Evolutionary conservation across 805 yeast species (phyloP), one percentile per base, ranked within the genome.

Genomic region (Yamadazyma olivae): DNA sequence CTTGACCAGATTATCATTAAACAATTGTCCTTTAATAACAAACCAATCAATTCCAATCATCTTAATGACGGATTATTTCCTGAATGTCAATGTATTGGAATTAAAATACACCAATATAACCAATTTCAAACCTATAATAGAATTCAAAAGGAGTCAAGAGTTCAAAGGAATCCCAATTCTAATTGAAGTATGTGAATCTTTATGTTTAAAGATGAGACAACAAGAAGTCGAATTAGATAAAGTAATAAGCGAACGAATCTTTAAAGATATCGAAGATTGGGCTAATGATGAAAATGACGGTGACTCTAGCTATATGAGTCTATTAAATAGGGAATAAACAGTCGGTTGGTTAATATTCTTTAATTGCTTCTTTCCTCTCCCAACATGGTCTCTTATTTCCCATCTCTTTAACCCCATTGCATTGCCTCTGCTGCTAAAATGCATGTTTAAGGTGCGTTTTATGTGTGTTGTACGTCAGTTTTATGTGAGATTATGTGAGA

Each of bases 111-210:
- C 85, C 38, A 70, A 70, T 8, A 57, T 89, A 27, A 74, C 78
- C 2, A 69, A 82, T 38, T 64, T 83, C 56, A 67, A 61, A 30
- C 81, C 90, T 2, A 57, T 89, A 2, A 80, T 85, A n/a, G 73
- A 72, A 43, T 87, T 79, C 67, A 83, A 80, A 53, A 57, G 75
- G 35, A 58, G 75, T 41, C 81, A 73, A 46, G 65, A 63, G 36
- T 46, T 53, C 23, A 53, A 59, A 24, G 73, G 71, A 2, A 60
- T 71, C 13, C 67, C 76, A 2, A 70, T 89, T 4, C 56, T 88
- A 26, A 70, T 89, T 22, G 96, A 88, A 57, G 81, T 88, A 16
- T 87, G 96, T 56, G 95, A 86, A 50, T 57, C 67, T 3, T 62
- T 87, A 30, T 81, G 81, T 50, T 53, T 61, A 14, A 65, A 80